Evolutionary conservation across 495 filamentous ascomycete genomes (phyloP).

Genomic region (Friedmanniomyces endolithicus): DNA sequence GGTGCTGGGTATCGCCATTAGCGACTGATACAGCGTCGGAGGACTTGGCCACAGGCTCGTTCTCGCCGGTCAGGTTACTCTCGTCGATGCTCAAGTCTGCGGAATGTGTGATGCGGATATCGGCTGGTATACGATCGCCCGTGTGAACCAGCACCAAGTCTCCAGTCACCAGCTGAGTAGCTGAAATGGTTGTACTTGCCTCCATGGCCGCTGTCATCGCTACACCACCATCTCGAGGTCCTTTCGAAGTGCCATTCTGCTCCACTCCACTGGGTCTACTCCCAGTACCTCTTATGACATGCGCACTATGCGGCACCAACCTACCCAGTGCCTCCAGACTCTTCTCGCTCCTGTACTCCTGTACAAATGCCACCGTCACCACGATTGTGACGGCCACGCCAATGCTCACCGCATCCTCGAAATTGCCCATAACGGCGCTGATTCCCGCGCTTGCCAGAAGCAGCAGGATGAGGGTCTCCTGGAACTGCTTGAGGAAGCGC

Average conservation of each 20-base stretch:
- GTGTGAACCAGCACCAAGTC: conserved; percentile 89
- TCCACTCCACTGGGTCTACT: conserved; percentile 15
- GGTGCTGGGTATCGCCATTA: conserved; percentile 42
- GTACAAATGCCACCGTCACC: conserved; percentile 88
- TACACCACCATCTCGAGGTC: conserved; percentile 20
- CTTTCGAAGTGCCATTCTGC: conserved; percentile 21
- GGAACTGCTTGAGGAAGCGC: conserved; percentile 91
- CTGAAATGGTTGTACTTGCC: conserved; percentile 69
- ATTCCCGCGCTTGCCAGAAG: conserved; percentile 80
- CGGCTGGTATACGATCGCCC: conserved; percentile 90
- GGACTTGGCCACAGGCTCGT: conserved; percentile 74
- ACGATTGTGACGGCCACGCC: conserved; percentile 91
- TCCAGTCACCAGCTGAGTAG: conserved; percentile 74
- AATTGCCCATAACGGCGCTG: conserved; percentile 86
- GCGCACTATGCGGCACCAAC: conserved; percentile 85
- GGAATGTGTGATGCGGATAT: conserved; percentile 85
- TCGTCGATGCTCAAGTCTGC: conserved; percentile 86
- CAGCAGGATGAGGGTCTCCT: conserved; percentile 80
- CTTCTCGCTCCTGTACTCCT: conserved; percentile 96
- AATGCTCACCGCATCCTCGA: conserved; percentile 93
- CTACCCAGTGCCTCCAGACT: conserved; percentile 90
- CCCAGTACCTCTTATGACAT: conserved; percentile 53
- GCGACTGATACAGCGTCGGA: conserved; percentile 41
- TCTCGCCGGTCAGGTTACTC: conserved; percentile 94
- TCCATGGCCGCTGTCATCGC: conserved; percentile 41